These are phyloP conservation scores for Cnidoscolus chayamansa DNA, from an alignment of 441 rosid species.

Conservation along the genomic window DNA sequence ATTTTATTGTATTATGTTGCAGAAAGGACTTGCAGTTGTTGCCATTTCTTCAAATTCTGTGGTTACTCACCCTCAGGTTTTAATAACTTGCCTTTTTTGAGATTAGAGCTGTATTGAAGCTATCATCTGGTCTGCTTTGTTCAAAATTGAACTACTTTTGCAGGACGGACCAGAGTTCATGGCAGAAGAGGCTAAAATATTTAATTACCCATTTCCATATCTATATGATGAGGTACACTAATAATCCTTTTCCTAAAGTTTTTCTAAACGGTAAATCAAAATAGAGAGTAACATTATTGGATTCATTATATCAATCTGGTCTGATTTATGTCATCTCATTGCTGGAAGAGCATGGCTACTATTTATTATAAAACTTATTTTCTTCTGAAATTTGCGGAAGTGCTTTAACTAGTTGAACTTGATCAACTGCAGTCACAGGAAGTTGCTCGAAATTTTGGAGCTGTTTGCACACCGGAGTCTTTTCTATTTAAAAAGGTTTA, in stretches of 20 bases:
- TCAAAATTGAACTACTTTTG: conserved; percentile 28
- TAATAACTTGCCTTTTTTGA: conserved; percentile 24
- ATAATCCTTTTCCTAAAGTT: conserved; percentile 9
- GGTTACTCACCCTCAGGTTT: conserved; percentile 84
- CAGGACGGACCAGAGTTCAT: conserved; percentile 92
- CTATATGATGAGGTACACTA: conserved; percentile 67
- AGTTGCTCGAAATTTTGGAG: conserved; percentile 70
- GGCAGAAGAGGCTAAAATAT: conserved; percentile 76
- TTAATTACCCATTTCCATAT: conserved; percentile 79
- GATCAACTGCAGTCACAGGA: conserved; percentile 62
- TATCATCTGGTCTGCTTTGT: conserved; percentile 24
- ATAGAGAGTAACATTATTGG: not conserved
- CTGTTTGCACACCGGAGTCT: conserved; percentile 88
- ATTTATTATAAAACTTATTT: not conserved
- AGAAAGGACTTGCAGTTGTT: conserved; percentile 89
- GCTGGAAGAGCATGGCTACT: not conserved
- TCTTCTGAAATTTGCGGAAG: not conserved
- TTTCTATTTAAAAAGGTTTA: conserved; percentile 76
- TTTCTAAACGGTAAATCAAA: not conserved
- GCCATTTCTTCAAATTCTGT: conserved; percentile 87
- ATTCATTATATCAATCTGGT: not conserved
- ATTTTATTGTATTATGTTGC: conserved; percentile 27
- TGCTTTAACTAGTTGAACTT: not conserved
- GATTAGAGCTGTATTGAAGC: conserved; percentile 27
- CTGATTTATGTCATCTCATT: conserved; percentile 1